Percentiles rank a stretch among this genome's conserved stretches.
Conservation (phyloP, 345 rosid species). For the Sonneratia alba region DNA sequence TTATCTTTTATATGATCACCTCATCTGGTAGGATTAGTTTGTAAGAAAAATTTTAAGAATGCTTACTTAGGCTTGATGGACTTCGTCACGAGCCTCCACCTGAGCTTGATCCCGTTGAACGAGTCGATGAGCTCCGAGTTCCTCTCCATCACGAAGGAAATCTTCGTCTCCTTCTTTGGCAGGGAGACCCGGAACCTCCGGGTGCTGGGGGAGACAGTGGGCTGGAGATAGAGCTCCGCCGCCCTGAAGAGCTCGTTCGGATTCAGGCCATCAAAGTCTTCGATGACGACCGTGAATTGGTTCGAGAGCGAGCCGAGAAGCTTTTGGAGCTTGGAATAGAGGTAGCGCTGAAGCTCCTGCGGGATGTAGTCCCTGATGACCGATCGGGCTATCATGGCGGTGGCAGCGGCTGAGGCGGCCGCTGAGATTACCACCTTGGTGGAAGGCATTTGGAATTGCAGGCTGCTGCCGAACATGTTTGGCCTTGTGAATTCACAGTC, state of each 20-base stretch:
- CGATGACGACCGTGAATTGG: constrained; percentile 22
- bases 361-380: constrained; percentile 22
- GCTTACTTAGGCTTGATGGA: constrained; percentile 21
- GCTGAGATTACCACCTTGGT: constrained; percentile 21
- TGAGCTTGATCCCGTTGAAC: constrained; percentile 39
- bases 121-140: constrained; percentile 40
- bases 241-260: constrained; percentile 27
- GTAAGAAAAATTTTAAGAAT: background rate
- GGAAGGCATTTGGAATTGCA: constrained; percentile 21
- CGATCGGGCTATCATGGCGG: constrained; percentile 27
- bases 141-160: constrained; percentile 35
- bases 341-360: constrained; percentile 20
- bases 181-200: constrained; percentile 36
- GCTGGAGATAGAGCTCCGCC: constrained; percentile 27
- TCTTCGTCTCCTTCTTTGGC: constrained; percentile 41
- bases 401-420: constrained; percentile 27
- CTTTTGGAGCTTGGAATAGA: constrained; percentile 11
- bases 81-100: constrained; percentile 28
- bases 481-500: background rate
- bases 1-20: no score
- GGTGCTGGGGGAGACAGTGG: constrained; percentile 25
- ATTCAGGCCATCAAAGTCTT: constrained; percentile 27
- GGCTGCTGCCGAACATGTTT: constrained; percentile 1
- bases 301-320: constrained; percentile 12
- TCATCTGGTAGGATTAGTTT: no score